Evolutionary conservation across 257 asterid species (phyloP).

Genomic region (Solanum tarapatanum): DNA sequence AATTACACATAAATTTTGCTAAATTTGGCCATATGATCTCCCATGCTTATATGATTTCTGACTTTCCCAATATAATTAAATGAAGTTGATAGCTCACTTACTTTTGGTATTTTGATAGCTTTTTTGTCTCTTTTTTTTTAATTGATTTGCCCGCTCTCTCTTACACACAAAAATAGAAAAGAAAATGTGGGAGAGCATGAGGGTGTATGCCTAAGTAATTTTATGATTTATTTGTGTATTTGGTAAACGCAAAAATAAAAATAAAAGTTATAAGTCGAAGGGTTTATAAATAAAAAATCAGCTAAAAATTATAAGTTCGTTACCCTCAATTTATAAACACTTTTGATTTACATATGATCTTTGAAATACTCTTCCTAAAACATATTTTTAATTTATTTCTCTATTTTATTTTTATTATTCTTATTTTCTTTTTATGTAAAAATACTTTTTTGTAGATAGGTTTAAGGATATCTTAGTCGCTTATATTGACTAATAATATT

Average conservation of each 20-base stretch:
- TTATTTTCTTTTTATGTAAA: background rate
- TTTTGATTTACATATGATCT: background rate
- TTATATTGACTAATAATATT: no score
- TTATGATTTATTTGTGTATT: background rate
- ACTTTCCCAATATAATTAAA: background rate
- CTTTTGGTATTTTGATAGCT: background rate
- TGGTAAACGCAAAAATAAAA: no score
- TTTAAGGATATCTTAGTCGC: background rate
- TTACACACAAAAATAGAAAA: background rate
- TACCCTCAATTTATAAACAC: background rate
- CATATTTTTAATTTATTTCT: background rate
- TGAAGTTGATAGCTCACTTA: background rate
- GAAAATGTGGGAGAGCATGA: background rate
- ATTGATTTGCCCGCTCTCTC: background rate
- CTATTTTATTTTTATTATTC: background rate
- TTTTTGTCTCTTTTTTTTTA: background rate
- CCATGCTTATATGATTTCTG: background rate
- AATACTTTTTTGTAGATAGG: background rate
- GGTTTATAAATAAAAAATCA: background rate
- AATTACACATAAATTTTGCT: constrained; percentile 1
- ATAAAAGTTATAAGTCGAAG: no score
- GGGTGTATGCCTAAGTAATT: background rate
- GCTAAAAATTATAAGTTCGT: no score
- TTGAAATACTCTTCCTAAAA: background rate
- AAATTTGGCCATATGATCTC: constrained; percentile 5